Evolutionary conservation across 1,284 basidiomycete species (phyloP).

Genomic region (Puccinia triticina): DNA sequence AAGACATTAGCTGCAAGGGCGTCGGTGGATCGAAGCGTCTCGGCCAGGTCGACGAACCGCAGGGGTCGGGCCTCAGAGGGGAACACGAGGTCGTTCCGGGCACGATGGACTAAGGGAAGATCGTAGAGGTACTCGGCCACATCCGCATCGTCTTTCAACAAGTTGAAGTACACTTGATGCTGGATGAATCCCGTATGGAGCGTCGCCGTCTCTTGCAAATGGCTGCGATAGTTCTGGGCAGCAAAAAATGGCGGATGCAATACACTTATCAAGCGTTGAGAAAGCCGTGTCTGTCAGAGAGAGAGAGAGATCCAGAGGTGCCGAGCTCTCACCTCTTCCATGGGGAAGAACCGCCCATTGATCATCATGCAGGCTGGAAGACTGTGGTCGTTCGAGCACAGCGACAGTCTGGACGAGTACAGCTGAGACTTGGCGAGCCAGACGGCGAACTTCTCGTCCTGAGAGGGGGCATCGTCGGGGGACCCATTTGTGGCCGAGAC

Average conservation of each 20-base stretch:
- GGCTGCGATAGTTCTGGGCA: conserved; percentile 71
- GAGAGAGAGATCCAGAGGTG: too few relatives aligned
- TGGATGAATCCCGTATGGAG: conserved; percentile 72
- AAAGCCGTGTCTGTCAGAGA: background rate
- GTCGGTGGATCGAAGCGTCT: conserved; percentile 62
- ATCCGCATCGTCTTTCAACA: conserved; percentile 67
- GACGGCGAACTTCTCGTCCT: conserved; percentile 2
- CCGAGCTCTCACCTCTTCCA: conserved; percentile 76
- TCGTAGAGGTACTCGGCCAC: conserved; percentile 85
- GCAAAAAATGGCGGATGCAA: conserved; percentile 4
- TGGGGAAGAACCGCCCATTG: conserved; percentile 78
- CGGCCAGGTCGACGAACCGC: conserved; percentile 66
- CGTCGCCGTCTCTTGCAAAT: conserved; percentile 69
- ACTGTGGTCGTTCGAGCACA: conserved; percentile 39
- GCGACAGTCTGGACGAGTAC: conserved; percentile 35
- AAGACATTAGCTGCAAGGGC: conserved; percentile 10
- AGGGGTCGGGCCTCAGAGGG: conserved; percentile 64
- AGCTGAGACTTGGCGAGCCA: conserved; percentile 37
- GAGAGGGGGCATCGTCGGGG: background rate
- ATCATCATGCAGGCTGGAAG: conserved; percentile 68
- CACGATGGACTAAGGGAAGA: conserved; percentile 70
- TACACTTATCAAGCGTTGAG: background rate
- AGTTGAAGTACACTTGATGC: conserved; percentile 72
- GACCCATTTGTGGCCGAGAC: background rate
- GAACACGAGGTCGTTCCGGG: conserved; percentile 74